Evolutionary conservation across 768 basidiomycete species (phyloP).

Genomic region (Rubroboletus satanas): DNA sequence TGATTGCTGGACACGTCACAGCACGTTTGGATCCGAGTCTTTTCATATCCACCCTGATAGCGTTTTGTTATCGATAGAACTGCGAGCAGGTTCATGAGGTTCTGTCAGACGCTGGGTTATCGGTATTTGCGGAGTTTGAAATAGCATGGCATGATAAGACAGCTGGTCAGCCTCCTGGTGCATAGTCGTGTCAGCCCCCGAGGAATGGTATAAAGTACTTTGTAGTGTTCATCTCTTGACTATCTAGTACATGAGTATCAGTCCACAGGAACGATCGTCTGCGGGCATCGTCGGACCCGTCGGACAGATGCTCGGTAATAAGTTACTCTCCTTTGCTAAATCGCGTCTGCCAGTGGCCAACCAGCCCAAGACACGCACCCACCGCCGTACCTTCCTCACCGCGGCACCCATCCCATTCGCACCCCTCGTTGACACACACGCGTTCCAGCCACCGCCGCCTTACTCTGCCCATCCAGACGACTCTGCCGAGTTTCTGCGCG

Average conservation of each 20-base stretch:
- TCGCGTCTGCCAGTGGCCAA: constrained; percentile 23
- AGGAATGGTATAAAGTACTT: constrained; percentile 8
- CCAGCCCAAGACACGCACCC: constrained; percentile 12
- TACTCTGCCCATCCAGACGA: constrained; percentile 16
- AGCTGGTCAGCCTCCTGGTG: constrained; percentile 1
- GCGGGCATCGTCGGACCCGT: constrained; percentile 2
- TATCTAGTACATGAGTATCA: constrained; percentile 6
- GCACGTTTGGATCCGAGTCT: background rate
- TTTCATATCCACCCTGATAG: background rate
- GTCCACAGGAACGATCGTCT: constrained; percentile 7
- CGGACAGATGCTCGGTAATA: constrained; percentile 16
- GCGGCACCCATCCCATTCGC: constrained; percentile 24
- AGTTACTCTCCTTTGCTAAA: constrained; percentile 17
- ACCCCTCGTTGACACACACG: constrained; percentile 25
- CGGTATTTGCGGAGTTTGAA: background rate
- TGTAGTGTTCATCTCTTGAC: too few relatives aligned
- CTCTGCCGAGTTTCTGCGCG: constrained; percentile 11
- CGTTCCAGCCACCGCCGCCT: constrained; percentile 26
- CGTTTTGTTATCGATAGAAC: background rate
- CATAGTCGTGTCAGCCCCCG: constrained; percentile 14
- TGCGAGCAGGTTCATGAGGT: too few relatives aligned
- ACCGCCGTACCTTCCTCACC: constrained; percentile 11
- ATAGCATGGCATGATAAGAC: background rate
- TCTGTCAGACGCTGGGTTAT: background rate
- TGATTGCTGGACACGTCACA: background rate